phyloP scores from a whole-genome alignment of 495 filamentous ascomycete species.

The Aspergillus nidulans region DNA sequence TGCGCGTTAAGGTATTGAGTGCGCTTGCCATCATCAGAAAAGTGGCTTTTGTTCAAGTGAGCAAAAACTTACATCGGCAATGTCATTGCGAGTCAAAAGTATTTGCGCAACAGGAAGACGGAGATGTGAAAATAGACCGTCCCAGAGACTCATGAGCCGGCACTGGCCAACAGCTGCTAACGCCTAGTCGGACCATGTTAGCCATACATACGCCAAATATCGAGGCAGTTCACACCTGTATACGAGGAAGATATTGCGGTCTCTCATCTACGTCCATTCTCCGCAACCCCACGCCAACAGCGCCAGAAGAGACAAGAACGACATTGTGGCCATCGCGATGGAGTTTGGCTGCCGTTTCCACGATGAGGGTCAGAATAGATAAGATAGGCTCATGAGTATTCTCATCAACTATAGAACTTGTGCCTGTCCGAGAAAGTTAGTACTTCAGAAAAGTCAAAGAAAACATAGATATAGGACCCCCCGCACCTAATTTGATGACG shows the following conservation, averaged over 20 bases:
- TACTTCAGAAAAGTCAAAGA: constrained; percentile 10
- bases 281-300: constrained; percentile 86
- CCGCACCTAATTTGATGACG: constrained; percentile 90
- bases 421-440: constrained; percentile 54
- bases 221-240: constrained; percentile 55
- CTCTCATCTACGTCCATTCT: constrained; percentile 86
- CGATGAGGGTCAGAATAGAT: constrained; percentile 82
- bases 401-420: constrained; percentile 96
- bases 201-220: background rate
- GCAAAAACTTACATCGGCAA: constrained; percentile 69
- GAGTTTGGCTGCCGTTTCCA: constrained; percentile 83
- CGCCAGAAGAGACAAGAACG: constrained; percentile 92
- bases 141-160: constrained; percentile 92
- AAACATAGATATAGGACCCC: constrained; percentile 17
- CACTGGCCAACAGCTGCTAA: constrained; percentile 96
- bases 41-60: background rate
- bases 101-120: constrained; percentile 91
- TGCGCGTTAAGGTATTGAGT: constrained; percentile 95
- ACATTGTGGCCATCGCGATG: constrained; percentile 90
- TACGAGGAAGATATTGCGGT: constrained; percentile 79
- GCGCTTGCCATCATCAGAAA: constrained; percentile 47
- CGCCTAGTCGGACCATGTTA: constrained; percentile 50
- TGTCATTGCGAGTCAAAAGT: constrained; percentile 91
- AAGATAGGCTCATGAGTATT: constrained; percentile 95
- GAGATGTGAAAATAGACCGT: constrained; percentile 82